These are phyloP conservation scores for Puccinia triticina DNA, from an alignment of 1,284 basidiomycete genomes.

Conservation along the genomic window DNA sequence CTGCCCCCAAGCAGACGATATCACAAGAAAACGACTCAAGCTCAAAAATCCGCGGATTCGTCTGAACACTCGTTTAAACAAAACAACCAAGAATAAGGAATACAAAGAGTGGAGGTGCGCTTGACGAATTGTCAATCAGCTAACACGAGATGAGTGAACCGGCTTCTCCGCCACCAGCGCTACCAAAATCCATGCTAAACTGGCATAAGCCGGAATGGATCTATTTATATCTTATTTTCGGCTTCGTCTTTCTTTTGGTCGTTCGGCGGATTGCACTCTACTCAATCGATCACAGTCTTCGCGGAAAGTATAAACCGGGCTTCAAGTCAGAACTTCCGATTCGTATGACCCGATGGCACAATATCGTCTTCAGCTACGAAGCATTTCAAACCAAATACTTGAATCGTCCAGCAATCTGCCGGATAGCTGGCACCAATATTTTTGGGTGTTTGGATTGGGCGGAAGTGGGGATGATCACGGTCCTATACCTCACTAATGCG, in stretches of 20 bases:
- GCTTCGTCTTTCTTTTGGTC: background rate
- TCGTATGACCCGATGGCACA: slow-evolving; percentile 10
- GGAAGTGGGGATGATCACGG: background rate
- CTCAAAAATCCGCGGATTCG: no score
- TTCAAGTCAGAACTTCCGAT: background rate
- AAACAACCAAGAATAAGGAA: background rate
- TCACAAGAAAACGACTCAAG: no score
- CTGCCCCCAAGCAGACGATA: no score
- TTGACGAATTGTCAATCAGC: background rate
- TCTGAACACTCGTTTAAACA: background rate
- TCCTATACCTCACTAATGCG: background rate
- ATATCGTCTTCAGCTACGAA: slow-evolving; percentile 18
- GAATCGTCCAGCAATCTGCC: slow-evolving; percentile 20
- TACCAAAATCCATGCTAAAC: background rate
- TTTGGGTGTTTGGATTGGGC: slow-evolving; percentile 16
- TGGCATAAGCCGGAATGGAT: slow-evolving; percentile 1
- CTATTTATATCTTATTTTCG: background rate
- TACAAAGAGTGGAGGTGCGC: no score
- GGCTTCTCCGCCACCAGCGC: no score
- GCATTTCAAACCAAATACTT: slow-evolving; percentile 36
- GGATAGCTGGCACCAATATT: slow-evolving; percentile 5
- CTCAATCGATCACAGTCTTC: background rate
- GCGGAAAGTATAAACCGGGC: background rate
- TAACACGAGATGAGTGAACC: background rate
- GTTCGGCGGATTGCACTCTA: slow-evolving; percentile 2